Conservation (phyloP, 768 basidiomycete genomes). For the Lentinula detonsa region DNA sequence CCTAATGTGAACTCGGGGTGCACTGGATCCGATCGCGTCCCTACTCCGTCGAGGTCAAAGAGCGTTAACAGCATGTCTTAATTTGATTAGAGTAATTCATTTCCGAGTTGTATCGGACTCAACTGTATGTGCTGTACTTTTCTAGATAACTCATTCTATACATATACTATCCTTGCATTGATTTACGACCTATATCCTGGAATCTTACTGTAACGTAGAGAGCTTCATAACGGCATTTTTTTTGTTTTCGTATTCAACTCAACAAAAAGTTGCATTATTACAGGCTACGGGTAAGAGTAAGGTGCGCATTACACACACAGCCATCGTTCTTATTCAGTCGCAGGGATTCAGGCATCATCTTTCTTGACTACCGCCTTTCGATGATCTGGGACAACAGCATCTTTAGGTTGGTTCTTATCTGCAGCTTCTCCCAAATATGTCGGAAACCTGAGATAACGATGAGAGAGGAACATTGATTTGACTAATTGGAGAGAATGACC, state of each 20-base stretch:
- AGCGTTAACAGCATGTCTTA: background rate
- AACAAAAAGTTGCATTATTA: no score
- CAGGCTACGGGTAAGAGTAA: no score
- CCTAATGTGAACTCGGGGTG: background rate
- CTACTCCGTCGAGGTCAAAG: background rate
- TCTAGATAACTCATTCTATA: no score
- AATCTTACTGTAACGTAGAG: no score
- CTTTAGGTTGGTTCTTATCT: constrained; percentile 50
- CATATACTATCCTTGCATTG: no score
- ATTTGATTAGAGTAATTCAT: background rate
- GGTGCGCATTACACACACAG: no score
- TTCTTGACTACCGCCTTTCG: constrained; percentile 17
- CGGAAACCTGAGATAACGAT: constrained; percentile 37
- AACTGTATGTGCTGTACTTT: no score
- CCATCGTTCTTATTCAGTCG: no score
- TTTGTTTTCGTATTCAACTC: no score
- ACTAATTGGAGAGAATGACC: background rate
- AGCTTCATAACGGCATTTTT: no score
- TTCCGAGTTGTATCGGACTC: no score
- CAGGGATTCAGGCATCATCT: background rate
- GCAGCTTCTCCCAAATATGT: constrained; percentile 44
- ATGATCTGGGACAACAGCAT: constrained; percentile 45
- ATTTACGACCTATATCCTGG: no score
- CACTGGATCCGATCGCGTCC: background rate
- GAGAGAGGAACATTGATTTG: background rate